Percentiles rank a stretch among this genome's conserved stretches.
phyloP scores from a whole-genome alignment of 2,329 filamentous ascomycete species.

The Cadophora sp. region DNA sequence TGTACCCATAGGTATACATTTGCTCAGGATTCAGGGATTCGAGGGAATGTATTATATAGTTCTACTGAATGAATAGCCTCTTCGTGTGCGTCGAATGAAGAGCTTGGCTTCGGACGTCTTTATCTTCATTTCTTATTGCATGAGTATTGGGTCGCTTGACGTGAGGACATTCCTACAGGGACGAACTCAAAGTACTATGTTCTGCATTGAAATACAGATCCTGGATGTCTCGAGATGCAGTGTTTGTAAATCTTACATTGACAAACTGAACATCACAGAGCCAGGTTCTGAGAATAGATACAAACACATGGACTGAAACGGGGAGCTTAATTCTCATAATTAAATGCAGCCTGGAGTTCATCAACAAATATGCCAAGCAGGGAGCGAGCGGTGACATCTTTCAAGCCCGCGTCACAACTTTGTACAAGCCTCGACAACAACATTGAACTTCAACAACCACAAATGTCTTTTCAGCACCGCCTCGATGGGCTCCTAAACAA shows the following conservation, averaged over 20 bases:
- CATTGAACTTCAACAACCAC: not conserved
- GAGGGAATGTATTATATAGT: slow-evolving; percentile 3
- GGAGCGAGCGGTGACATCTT: not conserved
- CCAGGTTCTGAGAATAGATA: too few relatives aligned
- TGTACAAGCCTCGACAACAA: slow-evolving; percentile 8
- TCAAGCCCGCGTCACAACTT: slow-evolving; percentile 2
- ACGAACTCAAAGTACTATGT: too few relatives aligned
- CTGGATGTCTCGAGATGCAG: too few relatives aligned
- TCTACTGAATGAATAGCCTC: not conserved
- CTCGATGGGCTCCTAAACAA: slow-evolving; percentile 34
- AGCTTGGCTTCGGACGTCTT: not conserved
- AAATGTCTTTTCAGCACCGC: slow-evolving; percentile 35
- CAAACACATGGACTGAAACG: too few relatives aligned
- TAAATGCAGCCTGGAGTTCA: not conserved
- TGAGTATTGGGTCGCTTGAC: not conserved
- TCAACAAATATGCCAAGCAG: too few relatives aligned
- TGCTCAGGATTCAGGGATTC: not conserved
- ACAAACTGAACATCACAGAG: too few relatives aligned
- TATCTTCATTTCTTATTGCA: not conserved
- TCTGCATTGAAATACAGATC: too few relatives aligned
- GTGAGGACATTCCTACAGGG: not conserved
- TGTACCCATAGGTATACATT: slow-evolving; percentile 11
- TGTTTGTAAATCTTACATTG: too few relatives aligned
- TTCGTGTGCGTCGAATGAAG: not conserved
- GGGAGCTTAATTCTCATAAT: too few relatives aligned